These are phyloP conservation scores for Lepidopterella palustris DNA, from an alignment of 495 filamentous ascomycete genomes.

Conservation along the genomic window DNA sequence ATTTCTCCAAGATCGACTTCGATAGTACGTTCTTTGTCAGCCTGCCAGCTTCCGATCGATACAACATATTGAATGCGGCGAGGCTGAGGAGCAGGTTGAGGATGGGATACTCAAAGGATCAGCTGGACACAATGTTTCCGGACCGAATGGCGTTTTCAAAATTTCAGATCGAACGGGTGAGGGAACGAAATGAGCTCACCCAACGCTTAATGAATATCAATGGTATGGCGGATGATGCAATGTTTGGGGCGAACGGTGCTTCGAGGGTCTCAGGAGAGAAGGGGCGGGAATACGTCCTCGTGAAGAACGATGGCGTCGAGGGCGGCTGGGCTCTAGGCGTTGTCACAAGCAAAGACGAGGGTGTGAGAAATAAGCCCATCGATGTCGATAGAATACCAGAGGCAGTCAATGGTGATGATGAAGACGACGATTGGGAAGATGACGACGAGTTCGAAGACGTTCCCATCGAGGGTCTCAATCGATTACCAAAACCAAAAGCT, in stretches of 20 bases:
- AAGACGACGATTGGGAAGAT: slow-evolving; percentile 54
- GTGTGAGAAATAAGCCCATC: slow-evolving; percentile 73
- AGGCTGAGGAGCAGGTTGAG: slow-evolving; percentile 75
- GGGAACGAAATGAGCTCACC: slow-evolving; percentile 88
- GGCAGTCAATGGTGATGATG: slow-evolving; percentile 47
- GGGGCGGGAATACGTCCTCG: slow-evolving; percentile 87
- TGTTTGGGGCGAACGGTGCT: slow-evolving; percentile 52
- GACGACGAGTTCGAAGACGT: slow-evolving; percentile 88
- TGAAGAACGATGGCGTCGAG: slow-evolving; percentile 89
- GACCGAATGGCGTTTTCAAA: slow-evolving; percentile 94
- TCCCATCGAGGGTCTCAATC: slow-evolving; percentile 86
- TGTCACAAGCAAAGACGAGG: slow-evolving; percentile 70
- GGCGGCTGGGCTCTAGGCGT: slow-evolving; percentile 97
- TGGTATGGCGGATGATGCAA: slow-evolving; percentile 72
- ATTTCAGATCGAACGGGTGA: slow-evolving; percentile 93
- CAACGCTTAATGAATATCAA: slow-evolving; percentile 92
- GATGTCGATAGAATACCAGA: slow-evolving; percentile 66
- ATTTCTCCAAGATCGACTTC: slow-evolving; percentile 98
- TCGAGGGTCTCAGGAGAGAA: slow-evolving; percentile 81
- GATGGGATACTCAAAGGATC: slow-evolving; percentile 95
- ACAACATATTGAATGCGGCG: slow-evolving; percentile 95
- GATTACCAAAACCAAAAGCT: slow-evolving; percentile 58
- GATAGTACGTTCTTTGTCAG: slow-evolving; percentile 88
- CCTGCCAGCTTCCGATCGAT: slow-evolving; percentile 81
- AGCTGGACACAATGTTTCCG: slow-evolving; percentile 92